Percentiles rank a stretch among this genome's conserved stretches.
These are phyloP conservation scores for Pterocarpus santalinus DNA, from an alignment of 306 rosid genomes.

Conservation along the genomic window DNA sequence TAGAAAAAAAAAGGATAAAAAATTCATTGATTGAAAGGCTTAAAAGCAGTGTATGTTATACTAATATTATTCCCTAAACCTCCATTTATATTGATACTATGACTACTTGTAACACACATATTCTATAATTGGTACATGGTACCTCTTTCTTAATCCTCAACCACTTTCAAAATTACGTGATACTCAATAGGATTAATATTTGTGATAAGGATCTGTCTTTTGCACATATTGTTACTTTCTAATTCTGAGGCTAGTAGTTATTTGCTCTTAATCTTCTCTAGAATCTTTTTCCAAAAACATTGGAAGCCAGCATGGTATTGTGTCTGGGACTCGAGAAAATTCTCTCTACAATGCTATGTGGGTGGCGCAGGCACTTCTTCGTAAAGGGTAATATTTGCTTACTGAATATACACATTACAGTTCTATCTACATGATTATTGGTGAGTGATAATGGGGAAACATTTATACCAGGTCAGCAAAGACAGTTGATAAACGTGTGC, in stretches of 20 bases:
- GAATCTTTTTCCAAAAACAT: slow-evolving; percentile 73
- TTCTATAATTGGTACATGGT: neutral
- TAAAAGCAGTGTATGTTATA: neutral
- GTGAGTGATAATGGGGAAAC: slow-evolving; percentile 34
- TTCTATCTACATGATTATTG: slow-evolving; percentile 5
- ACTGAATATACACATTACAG: neutral
- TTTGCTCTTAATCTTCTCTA: slow-evolving; percentile 52
- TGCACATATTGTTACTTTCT: neutral
- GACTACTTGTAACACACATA: neutral
- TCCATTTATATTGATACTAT: slow-evolving; percentile 5
- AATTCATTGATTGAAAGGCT: slow-evolving; percentile 8
- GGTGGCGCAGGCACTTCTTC: slow-evolving; percentile 93
- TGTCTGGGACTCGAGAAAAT: slow-evolving; percentile 81
- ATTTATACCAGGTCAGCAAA: slow-evolving; percentile 72
- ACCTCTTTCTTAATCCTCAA: slow-evolving; percentile 18
- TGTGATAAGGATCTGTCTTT: slow-evolving; percentile 20
- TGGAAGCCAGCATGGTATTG: slow-evolving; percentile 83
- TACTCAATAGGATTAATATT: slow-evolving; percentile 25
- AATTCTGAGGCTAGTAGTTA: neutral
- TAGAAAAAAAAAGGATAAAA: slow-evolving; percentile 2
- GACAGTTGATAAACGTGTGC: slow-evolving; percentile 82
- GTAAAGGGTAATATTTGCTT: slow-evolving; percentile 74
- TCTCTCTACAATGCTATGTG: slow-evolving; percentile 91
- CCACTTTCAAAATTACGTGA: neutral
- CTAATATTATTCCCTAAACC: no score